Base-by-base conservation (phyloP, 2,329 filamentous ascomycete species). In the Diaporthe sp. region DNA sequence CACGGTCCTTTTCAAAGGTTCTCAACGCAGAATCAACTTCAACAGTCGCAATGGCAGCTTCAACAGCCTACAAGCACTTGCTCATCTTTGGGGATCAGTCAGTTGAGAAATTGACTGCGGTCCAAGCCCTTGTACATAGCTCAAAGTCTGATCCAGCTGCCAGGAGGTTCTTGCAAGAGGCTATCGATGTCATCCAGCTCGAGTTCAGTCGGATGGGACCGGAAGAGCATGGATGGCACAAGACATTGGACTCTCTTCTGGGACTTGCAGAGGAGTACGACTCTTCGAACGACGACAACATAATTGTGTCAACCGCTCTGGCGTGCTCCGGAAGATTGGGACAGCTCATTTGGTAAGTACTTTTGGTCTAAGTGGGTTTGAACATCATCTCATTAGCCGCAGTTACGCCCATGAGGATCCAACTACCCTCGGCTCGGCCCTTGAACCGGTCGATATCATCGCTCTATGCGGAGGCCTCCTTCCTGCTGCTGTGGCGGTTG, bases 21-120 rank as follows among this genome's bases (percentile, higher is more conserved):
- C 22, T 54, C 25, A 12, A 54, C 50, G 52, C 52, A 30, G 28
- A 33, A 55, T 55, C 28, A 55, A 55, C 52, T 55, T 55, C 52
- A 55, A 55, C 52, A 55, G 15, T 55, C 28, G 52, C 52, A 33
- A 55, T 55, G 52, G 52, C 52, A 55, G 52, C 52, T 55, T 55
- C 52, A 55, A 55, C 52, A 33, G 10, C 28, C 25, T 17, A 5
- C 52, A 55, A 55, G 13, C 52, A 55, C 25, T 30, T 55, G 25
- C 52, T 55, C 52, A 15, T 55, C 28, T 55, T 55, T 33, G 52
- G 52, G 52, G 52, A 55, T 19, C 52, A 55, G 13, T 55, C 52
- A 9, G 52, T 55, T 55, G 52, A 55, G 52, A 55, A 55, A 55
- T 33, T 55, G 52, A 55, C 52, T 25, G 52, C 52, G 33, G 33